phyloP scores from a whole-genome alignment of 1,284 basidiomycete species.

The Porodaedalea pini region DNA sequence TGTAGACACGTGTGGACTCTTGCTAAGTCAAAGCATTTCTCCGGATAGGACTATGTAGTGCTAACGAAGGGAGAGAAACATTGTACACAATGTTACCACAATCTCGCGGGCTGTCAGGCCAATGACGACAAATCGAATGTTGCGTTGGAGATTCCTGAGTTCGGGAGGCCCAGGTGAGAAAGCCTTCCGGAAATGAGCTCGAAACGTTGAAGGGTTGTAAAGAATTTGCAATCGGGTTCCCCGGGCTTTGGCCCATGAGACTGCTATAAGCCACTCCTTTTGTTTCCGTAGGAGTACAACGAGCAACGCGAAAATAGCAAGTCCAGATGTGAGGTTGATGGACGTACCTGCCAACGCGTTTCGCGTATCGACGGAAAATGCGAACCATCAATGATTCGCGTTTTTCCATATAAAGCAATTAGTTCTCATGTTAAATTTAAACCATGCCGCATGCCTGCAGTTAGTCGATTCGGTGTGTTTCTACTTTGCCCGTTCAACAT shows the following conservation, averaged over 20 bases:
- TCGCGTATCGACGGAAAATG: not conserved
- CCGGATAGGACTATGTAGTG: not conserved
- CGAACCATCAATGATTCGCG: not conserved
- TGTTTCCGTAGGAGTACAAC: not conserved
- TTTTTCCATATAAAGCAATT: not conserved
- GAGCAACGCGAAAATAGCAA: slow-evolving; percentile 21
- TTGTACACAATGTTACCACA: not conserved
- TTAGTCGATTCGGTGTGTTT: not conserved
- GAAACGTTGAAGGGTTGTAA: not conserved
- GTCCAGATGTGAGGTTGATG: not conserved
- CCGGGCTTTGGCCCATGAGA: not conserved
- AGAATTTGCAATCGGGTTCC: not conserved
- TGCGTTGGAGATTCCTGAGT: not conserved
- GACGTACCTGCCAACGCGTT: not conserved
- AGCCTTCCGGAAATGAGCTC: not conserved
- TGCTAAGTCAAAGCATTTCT: not conserved
- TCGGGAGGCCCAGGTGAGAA: not conserved
- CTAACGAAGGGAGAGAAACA: no score
- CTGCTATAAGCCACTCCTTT: not conserved
- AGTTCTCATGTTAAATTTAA: not conserved
- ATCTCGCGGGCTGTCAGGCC: not conserved
- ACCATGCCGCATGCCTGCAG: not conserved
- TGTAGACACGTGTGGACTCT: not conserved
- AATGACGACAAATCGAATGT: not conserved
- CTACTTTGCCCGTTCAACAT: not conserved